Base-by-base conservation (phyloP, 2,329 filamentous ascomycete species). In the Leptographium procerum region DNA sequence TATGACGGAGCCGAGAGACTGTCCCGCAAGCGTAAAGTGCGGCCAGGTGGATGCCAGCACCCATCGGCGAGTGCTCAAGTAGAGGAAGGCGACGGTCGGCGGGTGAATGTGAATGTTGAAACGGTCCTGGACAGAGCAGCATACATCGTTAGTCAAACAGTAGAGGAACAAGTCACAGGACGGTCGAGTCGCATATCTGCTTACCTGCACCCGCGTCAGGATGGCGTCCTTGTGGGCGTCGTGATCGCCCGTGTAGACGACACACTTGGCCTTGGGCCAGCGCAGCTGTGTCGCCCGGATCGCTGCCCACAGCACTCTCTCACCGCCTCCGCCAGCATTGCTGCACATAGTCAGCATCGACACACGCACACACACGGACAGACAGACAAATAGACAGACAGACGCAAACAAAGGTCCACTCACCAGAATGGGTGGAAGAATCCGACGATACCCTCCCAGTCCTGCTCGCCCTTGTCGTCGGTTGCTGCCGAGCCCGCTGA, bases 391-490 rank as follows among this genome's bases (percentile, higher is more conserved):
- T 10, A 13, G 10, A 22, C 31, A 33, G 6, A 33, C 31, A 33
- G n/a, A n/a, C n/a, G n/a, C n/a, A n/a, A n/a, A n/a, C n/a, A n/a
- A n/a, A n/a, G n/a, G 58, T 53, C 51, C 50, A 68, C 80, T 63
- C 76, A 92, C 89, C 94, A 97, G 71, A 96, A 99, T 1, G 94
- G 94, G 71, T 99, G 94, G 69, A 99, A 96, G 79, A 99, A 97
- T 52, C 90, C 94, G 62, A 97, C 83, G 57, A 96, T 84, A 34
- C 91, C 91, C 61, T 85, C 78, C 88, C 89, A 96, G 52, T 87
- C 79, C 64, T 80, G 75, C 60, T 79, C 76, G 13, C 69, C 72
- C 58, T 72, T 72, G 57, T 72, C 69, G 52, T 68, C 68, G 60
- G 69, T 67, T 70, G 71, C 62, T 69, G 75, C 65, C 16, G 66